Conservation (phyloP, 192 early-diverging fungal genomes). For the Linnemannia zychae region DNA sequence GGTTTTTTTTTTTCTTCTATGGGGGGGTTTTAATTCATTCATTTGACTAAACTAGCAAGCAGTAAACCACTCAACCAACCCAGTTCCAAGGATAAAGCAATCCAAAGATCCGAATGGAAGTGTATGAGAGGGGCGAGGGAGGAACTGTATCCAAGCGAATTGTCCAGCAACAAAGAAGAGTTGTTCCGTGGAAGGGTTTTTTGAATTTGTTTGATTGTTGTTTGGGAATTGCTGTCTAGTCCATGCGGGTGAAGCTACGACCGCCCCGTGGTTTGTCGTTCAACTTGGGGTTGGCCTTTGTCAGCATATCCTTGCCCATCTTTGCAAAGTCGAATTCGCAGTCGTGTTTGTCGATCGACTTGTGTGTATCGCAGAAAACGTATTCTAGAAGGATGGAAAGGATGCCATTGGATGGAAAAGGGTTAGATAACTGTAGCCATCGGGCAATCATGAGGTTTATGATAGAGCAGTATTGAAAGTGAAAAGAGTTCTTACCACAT, state of each 20-base stretch:
- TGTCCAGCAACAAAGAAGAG: slow-evolving; percentile 2
- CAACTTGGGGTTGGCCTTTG: slow-evolving; percentile 83
- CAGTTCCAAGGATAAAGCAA: neutral
- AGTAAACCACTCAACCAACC: neutral
- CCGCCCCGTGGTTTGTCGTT: slow-evolving; percentile 83
- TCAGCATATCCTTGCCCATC: slow-evolving; percentile 74
- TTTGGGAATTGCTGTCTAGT: slow-evolving; percentile 14
- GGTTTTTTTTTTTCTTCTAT: neutral
- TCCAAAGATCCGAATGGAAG: neutral
- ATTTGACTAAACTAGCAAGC: slow-evolving; percentile 3
- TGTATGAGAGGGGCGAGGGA: neutral
- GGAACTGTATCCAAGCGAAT: neutral
- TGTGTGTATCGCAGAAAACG: slow-evolving; percentile 83
- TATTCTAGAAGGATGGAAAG: slow-evolving; percentile 43
- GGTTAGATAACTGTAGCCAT: neutral
- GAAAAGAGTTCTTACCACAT: slow-evolving; percentile 50
- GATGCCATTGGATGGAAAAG: neutral
- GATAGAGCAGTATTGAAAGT: slow-evolving; percentile 1
- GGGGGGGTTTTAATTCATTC: slow-evolving; percentile 6
- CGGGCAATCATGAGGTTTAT: neutral
- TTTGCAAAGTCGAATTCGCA: slow-evolving; percentile 85
- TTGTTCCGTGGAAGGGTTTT: neutral
- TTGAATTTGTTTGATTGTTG: neutral
- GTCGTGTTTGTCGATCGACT: slow-evolving; percentile 76
- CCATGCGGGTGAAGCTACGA: slow-evolving; percentile 79